These are phyloP conservation scores for Gracilaria domingensis DNA, from an alignment of 23 red algal species.

Conservation along the genomic window DNA sequence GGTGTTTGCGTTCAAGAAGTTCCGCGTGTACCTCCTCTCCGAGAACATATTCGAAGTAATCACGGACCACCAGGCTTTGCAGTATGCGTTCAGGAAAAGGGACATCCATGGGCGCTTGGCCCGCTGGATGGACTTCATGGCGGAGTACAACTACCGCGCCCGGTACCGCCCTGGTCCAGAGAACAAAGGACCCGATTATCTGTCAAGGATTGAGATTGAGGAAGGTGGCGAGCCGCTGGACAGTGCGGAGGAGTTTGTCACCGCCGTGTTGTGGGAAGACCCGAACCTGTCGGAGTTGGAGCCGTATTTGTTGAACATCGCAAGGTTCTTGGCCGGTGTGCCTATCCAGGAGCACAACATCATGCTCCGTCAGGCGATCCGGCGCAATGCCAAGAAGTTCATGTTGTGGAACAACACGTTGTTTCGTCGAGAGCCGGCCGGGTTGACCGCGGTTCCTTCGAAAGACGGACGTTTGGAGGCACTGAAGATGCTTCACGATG, in stretches of 20 bases:
- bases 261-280: not conserved
- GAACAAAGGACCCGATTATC: conserved; percentile 18
- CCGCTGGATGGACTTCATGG: too few species aligned
- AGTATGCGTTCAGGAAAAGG: conserved; percentile 8
- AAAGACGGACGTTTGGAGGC: too few species aligned
- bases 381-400: conserved; percentile 22
- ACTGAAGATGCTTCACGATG: too few species aligned
- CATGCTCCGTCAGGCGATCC: not conserved
- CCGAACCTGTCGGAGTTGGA: too few species aligned
- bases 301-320: too few species aligned
- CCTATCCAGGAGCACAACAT: not conserved
- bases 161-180: too few species aligned
- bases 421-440: too few species aligned
- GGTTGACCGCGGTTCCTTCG: too few species aligned
- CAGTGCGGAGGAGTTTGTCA: not conserved
- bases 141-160: too few species aligned
- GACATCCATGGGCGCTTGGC: conserved; percentile 15
- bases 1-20: conserved; percentile 8
- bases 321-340: too few species aligned
- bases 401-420: conserved; percentile 52
- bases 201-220: not conserved
- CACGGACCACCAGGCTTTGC: not conserved
- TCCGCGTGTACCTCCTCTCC: conserved; percentile 24
- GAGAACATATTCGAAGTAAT: not conserved
- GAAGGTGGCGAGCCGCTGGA: not conserved